Percentiles rank a stretch among this genome's conserved stretches.
These are phyloP conservation scores for Beauveria sp. DNA, from an alignment of 2,329 filamentous ascomycete species.

Conservation along the genomic window DNA sequence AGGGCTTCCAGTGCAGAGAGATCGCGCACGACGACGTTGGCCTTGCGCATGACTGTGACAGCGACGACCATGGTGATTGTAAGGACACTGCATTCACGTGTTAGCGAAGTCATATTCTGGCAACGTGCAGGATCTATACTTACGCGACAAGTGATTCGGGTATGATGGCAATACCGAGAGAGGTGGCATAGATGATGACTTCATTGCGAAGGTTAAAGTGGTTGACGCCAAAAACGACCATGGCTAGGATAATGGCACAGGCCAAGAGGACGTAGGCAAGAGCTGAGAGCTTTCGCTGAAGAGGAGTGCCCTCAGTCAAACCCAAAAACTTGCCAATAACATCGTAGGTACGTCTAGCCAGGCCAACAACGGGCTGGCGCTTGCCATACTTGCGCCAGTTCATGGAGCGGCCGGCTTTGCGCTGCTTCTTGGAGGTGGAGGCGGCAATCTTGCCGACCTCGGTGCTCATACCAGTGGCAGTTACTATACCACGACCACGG, in stretches of 20 bases:
- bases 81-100: conserved; percentile 37
- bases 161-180: conserved; percentile 54
- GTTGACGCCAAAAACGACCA: conserved; percentile 52
- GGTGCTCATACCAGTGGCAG: conserved; percentile 63
- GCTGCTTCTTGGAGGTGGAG: conserved; percentile 43
- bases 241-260: conserved; percentile 52
- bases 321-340: conserved; percentile 51
- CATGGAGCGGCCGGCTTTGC: conserved; percentile 47
- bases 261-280: conserved; percentile 70
- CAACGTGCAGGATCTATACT: conserved; percentile 18
- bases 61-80: conserved; percentile 65
- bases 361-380: conserved; percentile 39
- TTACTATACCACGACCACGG: conserved; percentile 63
- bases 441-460: conserved; percentile 64
- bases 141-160: conserved; percentile 57
- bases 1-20: conserved; percentile 61
- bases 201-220: conserved; percentile 43
- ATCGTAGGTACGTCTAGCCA: conserved; percentile 39
- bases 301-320: conserved; percentile 60
- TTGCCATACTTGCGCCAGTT: conserved; percentile 47
- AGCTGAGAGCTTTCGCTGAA: conserved; percentile 71
- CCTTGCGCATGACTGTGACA: conserved; percentile 55
- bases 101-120: conserved; percentile 9
- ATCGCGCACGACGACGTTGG: conserved; percentile 58
- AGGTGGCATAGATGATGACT: conserved; percentile 51